Conservation (phyloP, 2,329 filamentous ascomycete species). For the Fusarium sp. region DNA sequence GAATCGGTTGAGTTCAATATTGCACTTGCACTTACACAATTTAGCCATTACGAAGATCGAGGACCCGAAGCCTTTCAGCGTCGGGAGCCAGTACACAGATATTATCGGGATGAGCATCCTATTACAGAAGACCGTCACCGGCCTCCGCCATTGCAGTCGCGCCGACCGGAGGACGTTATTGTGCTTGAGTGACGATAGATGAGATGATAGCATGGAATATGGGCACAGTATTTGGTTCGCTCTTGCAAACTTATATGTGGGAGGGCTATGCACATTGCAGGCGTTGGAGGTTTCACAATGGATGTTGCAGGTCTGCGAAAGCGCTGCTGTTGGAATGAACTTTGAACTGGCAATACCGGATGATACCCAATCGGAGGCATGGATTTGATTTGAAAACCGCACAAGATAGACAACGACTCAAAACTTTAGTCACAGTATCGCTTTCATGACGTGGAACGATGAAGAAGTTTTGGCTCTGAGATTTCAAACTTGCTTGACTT, state of each 20-base stretch:
- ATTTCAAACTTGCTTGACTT: constrained; percentile 28
- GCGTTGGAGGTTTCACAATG: constrained; percentile 33
- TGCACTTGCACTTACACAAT: constrained; percentile 23
- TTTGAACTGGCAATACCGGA: constrained; percentile 31
- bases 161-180: constrained; percentile 47
- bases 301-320: constrained; percentile 12
- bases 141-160: constrained; percentile 37
- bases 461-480: background rate
- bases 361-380: constrained; percentile 42
- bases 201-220: background rate
- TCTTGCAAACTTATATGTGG: constrained; percentile 3
- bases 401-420: background rate
- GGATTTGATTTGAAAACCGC: constrained; percentile 6
- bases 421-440: background rate
- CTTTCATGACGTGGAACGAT: background rate
- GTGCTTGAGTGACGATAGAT: constrained; percentile 47
- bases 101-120: constrained; percentile 29
- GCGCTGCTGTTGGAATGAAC: constrained; percentile 17
- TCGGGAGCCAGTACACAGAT: constrained; percentile 32
- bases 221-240: background rate
- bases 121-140: constrained; percentile 25
- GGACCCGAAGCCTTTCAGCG: constrained; percentile 8
- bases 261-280: constrained; percentile 1
- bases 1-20: background rate
- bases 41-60: constrained; percentile 32